Percentiles rank a stretch among this genome's conserved stretches.
These are phyloP conservation scores for Thelonectria rubi DNA, from an alignment of 2,329 filamentous ascomycete genomes.

Conservation along the genomic window DNA sequence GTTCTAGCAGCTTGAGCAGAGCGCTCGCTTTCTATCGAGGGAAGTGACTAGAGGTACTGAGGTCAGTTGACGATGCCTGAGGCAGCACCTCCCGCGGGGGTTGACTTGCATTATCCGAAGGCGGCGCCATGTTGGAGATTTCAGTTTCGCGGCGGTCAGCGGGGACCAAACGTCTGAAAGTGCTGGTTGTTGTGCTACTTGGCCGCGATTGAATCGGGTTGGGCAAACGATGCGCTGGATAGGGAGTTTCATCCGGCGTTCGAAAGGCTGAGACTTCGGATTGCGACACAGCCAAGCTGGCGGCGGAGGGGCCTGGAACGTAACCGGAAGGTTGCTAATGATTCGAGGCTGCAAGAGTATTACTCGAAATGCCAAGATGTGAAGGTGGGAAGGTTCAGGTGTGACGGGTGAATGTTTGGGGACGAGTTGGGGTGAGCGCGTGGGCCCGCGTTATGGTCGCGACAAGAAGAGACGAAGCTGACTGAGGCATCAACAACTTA, in stretches of 20 bases:
- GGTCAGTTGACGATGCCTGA: slow-evolving; percentile 1
- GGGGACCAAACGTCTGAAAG: not conserved
- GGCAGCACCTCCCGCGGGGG: not conserved
- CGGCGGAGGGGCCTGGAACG: not conserved
- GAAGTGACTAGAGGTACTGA: slow-evolving; percentile 16
- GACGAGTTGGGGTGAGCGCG: not conserved
- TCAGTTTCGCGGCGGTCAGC: not conserved
- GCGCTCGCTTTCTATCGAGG: not conserved
- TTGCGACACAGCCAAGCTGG: not conserved
- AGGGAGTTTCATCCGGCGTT: not conserved
- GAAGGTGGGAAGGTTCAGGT: not conserved
- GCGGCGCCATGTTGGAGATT: slow-evolving; percentile 5
- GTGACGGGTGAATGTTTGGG: not conserved
- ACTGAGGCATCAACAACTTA: slow-evolving; percentile 20
- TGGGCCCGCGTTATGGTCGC: not conserved
- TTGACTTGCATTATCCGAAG: slow-evolving; percentile 16
- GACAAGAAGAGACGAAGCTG: slow-evolving; percentile 7
- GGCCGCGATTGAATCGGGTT: not conserved
- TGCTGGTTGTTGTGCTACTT: not conserved
- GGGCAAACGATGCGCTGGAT: not conserved
- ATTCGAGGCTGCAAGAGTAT: not conserved
- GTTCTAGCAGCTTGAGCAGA: slow-evolving; percentile 5
- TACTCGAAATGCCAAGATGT: not conserved
- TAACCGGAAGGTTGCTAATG: not conserved
- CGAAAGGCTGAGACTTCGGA: not conserved